Conservation (phyloP, 805 yeast genomes). For the Saccharomycopsis fermentans region DNA sequence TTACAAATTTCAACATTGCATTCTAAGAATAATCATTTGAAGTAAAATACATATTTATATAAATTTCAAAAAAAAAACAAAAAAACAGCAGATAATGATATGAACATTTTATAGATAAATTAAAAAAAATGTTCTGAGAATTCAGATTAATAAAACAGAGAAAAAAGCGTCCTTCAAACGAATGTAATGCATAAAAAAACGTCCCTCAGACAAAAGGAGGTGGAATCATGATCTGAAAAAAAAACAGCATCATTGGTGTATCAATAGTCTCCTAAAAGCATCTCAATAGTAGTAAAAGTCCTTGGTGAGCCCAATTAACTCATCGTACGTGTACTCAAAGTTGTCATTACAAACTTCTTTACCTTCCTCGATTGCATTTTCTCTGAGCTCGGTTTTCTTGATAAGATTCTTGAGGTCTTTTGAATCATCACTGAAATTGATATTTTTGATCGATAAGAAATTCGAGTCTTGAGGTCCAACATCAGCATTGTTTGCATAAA, state of each 20-base stretch:
- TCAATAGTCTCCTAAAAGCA: too few species aligned
- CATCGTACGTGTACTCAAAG: slow-evolving; percentile 14
- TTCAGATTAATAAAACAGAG: neutral
- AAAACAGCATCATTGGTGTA: too few species aligned
- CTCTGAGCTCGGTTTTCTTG: neutral
- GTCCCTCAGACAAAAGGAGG: neutral
- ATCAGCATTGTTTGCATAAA: slow-evolving; percentile 5
- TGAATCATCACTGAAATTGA: slow-evolving; percentile 3
- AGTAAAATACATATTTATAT: too few species aligned
- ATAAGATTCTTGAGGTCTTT: neutral
- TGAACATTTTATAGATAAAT: too few species aligned
- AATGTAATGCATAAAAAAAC: too few species aligned
- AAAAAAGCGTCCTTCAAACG: neutral
- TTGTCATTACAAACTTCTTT: neutral
- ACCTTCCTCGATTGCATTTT: neutral
- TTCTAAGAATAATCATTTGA: too few species aligned
- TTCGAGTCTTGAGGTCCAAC: slow-evolving; percentile 2
- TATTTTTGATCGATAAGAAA: slow-evolving; percentile 9
- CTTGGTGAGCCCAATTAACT: slow-evolving; percentile 6
- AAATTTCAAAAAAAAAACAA: too few species aligned
- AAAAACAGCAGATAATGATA: too few species aligned
- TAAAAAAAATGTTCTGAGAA: neutral
- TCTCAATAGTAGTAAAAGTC: slow-evolving; percentile 17
- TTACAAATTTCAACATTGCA: too few species aligned
- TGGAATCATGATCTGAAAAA: neutral